Percentiles rank a stretch among this genome's conserved stretches.
Conservation (phyloP, 371 early-diverging fungal species). For the Apophysomyces trapeziformis region DNA sequence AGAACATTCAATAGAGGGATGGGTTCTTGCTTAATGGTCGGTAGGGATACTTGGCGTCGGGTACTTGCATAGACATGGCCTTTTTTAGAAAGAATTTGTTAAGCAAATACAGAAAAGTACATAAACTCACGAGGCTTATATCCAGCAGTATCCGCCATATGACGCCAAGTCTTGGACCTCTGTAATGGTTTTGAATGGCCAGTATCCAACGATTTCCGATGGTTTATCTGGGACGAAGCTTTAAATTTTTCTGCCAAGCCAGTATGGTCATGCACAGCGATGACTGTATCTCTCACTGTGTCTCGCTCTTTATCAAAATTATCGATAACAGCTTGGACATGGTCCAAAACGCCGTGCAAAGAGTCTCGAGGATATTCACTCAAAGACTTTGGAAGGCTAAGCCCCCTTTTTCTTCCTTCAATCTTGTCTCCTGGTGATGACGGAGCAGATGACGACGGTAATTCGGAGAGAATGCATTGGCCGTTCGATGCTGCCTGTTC, state of each 20-base stretch:
- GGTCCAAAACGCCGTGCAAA: slow-evolving; percentile 43
- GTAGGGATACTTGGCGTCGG: slow-evolving; percentile 5
- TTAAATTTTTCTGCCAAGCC: slow-evolving; percentile 50
- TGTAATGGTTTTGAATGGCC: slow-evolving; percentile 2
- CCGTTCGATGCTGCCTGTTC: slow-evolving; percentile 28
- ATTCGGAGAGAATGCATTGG: background rate
- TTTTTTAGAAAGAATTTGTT: background rate
- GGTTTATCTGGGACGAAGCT: background rate
- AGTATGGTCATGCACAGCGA: slow-evolving; percentile 58
- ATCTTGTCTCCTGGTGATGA: background rate
- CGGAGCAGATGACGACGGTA: background rate
- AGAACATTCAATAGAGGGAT: slow-evolving; percentile 35
- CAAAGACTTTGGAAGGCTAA: slow-evolving; percentile 8
- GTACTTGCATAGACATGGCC: background rate
- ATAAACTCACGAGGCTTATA: background rate
- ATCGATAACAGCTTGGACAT: slow-evolving; percentile 53
- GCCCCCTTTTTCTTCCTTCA: slow-evolving; percentile 2
- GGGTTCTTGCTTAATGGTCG: background rate
- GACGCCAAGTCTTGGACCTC: slow-evolving; percentile 15
- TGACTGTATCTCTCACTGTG: slow-evolving; percentile 47
- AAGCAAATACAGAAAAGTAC: no score
- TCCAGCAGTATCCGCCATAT: slow-evolving; percentile 6
- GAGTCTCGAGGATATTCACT: slow-evolving; percentile 17
- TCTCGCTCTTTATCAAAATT: slow-evolving; percentile 56
- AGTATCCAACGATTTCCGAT: slow-evolving; percentile 1